Conservation (phyloP, 192 early-diverging fungal species). For the Umbelopsis ramanniana region DNA sequence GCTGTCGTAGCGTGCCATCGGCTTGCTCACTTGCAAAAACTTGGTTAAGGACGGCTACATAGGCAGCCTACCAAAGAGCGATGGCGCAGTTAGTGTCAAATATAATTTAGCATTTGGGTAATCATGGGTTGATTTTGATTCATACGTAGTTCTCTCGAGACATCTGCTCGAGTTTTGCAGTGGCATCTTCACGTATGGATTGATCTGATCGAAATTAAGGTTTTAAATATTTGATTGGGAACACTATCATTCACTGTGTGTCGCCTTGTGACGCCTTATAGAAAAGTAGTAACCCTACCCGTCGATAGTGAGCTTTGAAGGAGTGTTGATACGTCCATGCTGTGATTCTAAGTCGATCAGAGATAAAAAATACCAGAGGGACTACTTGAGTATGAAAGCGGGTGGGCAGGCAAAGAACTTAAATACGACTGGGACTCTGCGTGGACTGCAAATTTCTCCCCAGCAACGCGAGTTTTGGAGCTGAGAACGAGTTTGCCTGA, state of each 20-base stretch:
- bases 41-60: slow-evolving; percentile 71
- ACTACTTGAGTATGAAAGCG: too few relatives aligned
- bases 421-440: too few relatives aligned
- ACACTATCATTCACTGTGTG: slow-evolving; percentile 4
- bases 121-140: slow-evolving; percentile 19
- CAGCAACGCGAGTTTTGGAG: neutral
- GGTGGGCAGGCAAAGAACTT: too few relatives aligned
- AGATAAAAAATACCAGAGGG: too few relatives aligned
- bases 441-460: neutral
- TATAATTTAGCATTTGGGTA: neutral
- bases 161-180: slow-evolving; percentile 71
- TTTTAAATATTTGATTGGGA: slow-evolving; percentile 12
- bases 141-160: slow-evolving; percentile 86
- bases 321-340: slow-evolving; percentile 22
- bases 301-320: slow-evolving; percentile 20
- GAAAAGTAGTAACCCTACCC: neutral
- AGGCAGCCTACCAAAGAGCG: slow-evolving; percentile 56
- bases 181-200: slow-evolving; percentile 81
- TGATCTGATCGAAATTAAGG: slow-evolving; percentile 55
- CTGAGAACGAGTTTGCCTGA: neutral
- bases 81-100: slow-evolving; percentile 15
- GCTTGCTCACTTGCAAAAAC: slow-evolving; percentile 82
- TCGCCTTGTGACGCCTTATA: slow-evolving; percentile 21
- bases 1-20: slow-evolving; percentile 64
- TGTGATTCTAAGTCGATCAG: neutral